Conservation (phyloP, 2,329 filamentous ascomycete species). For the Penicillium sp. region DNA sequence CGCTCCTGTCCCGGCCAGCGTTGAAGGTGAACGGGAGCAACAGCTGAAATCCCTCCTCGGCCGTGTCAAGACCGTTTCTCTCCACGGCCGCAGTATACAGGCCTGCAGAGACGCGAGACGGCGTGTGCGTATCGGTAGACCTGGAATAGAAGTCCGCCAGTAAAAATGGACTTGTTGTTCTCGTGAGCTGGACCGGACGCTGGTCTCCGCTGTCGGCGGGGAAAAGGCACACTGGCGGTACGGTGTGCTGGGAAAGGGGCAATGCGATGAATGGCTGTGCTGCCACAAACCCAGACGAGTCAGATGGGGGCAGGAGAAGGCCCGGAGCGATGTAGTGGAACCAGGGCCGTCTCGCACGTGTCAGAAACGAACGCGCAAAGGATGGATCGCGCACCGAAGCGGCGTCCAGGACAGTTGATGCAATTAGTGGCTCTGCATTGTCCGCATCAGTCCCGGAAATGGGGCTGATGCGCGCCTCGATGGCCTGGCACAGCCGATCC, state of each 20-base stretch:
- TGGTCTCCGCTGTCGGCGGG: slow-evolving; percentile 18
- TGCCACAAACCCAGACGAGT: background rate
- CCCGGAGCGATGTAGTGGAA: slow-evolving; percentile 3
- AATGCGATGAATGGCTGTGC: background rate
- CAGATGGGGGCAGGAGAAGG: background rate
- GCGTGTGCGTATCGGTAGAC: slow-evolving; percentile 14
- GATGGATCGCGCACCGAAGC: slow-evolving; percentile 1
- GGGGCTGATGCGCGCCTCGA: slow-evolving; percentile 18
- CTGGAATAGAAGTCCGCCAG: slow-evolving; percentile 15
- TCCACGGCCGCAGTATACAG: slow-evolving; percentile 8
- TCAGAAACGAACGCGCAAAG: slow-evolving; percentile 5
- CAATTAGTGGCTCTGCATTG: slow-evolving; percentile 14
- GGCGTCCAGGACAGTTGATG: slow-evolving; percentile 8
- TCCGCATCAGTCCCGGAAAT: slow-evolving; percentile 10
- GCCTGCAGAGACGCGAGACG: slow-evolving; percentile 18
- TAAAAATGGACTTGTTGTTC: slow-evolving; percentile 17
- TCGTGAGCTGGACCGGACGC: slow-evolving; percentile 18
- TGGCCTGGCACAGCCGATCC: slow-evolving; percentile 14
- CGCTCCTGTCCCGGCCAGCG: slow-evolving; percentile 8
- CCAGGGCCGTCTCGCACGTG: background rate
- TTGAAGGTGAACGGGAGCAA: slow-evolving; percentile 8
- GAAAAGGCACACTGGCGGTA: slow-evolving; percentile 27
- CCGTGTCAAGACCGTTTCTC: slow-evolving; percentile 4
- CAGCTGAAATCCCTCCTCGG: slow-evolving; percentile 5
- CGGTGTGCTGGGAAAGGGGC: slow-evolving; percentile 6